These are phyloP conservation scores for Mimosa bimucronata DNA, from an alignment of 306 rosid species.

Conservation along the genomic window DNA sequence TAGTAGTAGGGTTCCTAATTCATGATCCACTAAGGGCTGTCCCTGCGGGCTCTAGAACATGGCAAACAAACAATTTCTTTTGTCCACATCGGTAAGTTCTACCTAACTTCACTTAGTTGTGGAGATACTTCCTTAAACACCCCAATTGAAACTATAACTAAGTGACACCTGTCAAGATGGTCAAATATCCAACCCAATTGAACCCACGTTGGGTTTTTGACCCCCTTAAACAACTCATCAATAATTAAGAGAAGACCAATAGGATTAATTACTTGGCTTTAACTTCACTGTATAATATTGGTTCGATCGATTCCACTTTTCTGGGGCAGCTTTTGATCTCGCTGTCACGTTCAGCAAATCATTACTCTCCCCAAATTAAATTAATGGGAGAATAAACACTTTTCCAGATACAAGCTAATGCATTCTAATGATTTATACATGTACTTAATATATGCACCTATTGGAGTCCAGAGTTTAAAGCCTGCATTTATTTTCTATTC, in stretches of 20 bases:
- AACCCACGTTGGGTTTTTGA: too few relatives aligned
- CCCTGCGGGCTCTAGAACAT: too few relatives aligned
- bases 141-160: too few relatives aligned
- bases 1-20: too few relatives aligned
- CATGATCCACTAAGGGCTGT: too few relatives aligned
- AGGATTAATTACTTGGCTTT: conserved; percentile 39
- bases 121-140: too few relatives aligned
- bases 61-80: too few relatives aligned
- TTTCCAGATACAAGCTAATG: conserved; percentile 44
- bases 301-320: conserved; percentile 46
- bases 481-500: conserved; percentile 11
- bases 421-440: background rate
- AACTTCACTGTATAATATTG: conserved; percentile 18
- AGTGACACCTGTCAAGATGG: too few relatives aligned
- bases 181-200: too few relatives aligned
- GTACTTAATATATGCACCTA: background rate
- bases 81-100: too few relatives aligned
- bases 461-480: conserved; percentile 30
- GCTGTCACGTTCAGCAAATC: conserved; percentile 52
- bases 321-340: conserved; percentile 46
- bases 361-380: conserved; percentile 45
- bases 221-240: too few relatives aligned
- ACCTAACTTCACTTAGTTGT: too few relatives aligned
- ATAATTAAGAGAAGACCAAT: conserved; percentile 31
- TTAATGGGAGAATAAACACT: conserved; percentile 38